These are phyloP conservation scores for Solanum chmielewskii DNA, from an alignment of 257 asterid genomes.

Conservation along the genomic window DNA sequence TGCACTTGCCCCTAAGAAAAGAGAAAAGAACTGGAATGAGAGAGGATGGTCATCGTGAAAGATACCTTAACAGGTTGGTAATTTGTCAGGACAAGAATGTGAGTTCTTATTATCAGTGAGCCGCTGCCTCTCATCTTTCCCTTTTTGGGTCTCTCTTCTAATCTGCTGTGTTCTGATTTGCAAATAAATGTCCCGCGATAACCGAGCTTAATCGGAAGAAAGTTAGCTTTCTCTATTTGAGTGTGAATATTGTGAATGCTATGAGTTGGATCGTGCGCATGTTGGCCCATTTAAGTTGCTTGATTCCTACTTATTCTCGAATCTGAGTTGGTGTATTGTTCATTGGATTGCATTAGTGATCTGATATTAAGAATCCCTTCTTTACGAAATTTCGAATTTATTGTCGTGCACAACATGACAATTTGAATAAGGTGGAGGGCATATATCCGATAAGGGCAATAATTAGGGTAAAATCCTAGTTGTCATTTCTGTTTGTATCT, in stretches of 20 bases:
- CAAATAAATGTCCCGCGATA: neutral
- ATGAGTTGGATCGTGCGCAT: neutral
- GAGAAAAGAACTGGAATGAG: neutral
- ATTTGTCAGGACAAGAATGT: neutral
- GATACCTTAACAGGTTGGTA: neutral
- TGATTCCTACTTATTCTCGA: neutral
- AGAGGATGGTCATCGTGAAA: neutral
- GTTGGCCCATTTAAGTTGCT: neutral
- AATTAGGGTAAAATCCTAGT: neutral
- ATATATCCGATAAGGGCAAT: neutral
- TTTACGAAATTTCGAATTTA: neutral
- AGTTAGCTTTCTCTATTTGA: neutral
- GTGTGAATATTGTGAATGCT: neutral
- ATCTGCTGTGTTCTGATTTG: neutral
- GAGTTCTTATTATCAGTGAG: neutral
- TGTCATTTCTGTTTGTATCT: neutral
- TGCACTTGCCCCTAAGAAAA: neutral
- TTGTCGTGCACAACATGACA: neutral
- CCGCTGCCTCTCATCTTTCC: neutral
- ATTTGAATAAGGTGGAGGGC: neutral
- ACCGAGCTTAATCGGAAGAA: neutral
- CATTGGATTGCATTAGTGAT: neutral
- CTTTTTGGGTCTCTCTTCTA: neutral
- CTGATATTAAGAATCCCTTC: neutral
- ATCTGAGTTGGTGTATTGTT: neutral